These are phyloP conservation scores for Pyracantha coccinea DNA, from an alignment of 331 rosid genomes.

Conservation along the genomic window DNA sequence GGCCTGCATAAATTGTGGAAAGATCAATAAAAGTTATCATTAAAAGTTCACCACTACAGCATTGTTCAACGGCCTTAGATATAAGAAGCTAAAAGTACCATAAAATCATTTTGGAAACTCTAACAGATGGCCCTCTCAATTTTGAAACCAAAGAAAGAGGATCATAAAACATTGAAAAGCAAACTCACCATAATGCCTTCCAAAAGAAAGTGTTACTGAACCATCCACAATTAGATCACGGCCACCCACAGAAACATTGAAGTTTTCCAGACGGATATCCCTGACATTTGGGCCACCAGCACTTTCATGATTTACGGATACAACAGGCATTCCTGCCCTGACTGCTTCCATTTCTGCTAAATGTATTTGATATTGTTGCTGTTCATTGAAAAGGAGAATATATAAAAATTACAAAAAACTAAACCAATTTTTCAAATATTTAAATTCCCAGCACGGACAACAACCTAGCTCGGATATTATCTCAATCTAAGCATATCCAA, in stretches of 20 bases:
- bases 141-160: not conserved
- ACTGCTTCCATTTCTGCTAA: slow-evolving; percentile 90
- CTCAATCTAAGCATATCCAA: not conserved
- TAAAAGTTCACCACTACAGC: not conserved
- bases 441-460: not conserved
- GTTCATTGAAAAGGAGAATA: not conserved
- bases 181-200: slow-evolving; percentile 87
- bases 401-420: not conserved
- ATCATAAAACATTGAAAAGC: not conserved
- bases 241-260: slow-evolving; percentile 89
- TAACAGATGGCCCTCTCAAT: not conserved
- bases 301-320: slow-evolving; percentile 61
- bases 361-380: slow-evolving; percentile 84
- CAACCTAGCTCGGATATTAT: not conserved
- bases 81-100: not conserved
- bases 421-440: not conserved
- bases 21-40: not conserved
- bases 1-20: slow-evolving; percentile 36
- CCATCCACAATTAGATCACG: slow-evolving; percentile 96
- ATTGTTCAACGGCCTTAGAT: not conserved
- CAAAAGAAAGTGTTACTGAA: slow-evolving; percentile 74
- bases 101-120: not conserved
- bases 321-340: slow-evolving; percentile 90
- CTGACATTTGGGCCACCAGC: slow-evolving; percentile 59
- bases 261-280: slow-evolving; percentile 87